Conservation (phyloP, 2,329 filamentous ascomycete species). For the Cladophialophora exuberans region DNA sequence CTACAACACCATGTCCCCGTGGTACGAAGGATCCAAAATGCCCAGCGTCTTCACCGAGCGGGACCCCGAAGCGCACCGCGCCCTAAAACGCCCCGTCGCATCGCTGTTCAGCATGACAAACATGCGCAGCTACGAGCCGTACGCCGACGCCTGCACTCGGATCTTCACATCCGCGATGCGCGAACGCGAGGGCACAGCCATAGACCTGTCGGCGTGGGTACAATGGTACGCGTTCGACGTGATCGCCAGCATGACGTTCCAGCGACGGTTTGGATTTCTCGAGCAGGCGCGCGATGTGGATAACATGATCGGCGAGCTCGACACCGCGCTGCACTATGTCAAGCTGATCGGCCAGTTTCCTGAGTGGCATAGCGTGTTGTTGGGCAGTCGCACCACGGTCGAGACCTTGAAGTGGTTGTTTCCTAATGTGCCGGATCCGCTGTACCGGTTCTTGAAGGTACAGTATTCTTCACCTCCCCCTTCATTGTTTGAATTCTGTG, state of each 20-base stretch:
- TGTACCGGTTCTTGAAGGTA: constrained; percentile 17
- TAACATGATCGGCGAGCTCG: constrained; percentile 20
- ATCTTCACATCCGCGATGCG: constrained; percentile 20
- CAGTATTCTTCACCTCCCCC: too few species aligned
- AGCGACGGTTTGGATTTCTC: constrained; percentile 73
- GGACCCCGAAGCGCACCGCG: constrained; percentile 13
- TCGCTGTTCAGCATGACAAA: constrained; percentile 53
- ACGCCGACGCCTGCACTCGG: constrained; percentile 43
- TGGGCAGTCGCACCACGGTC: constrained; percentile 9
- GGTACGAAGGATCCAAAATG: constrained; percentile 15
- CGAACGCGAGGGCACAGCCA: constrained; percentile 13
- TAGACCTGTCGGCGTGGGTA: constrained; percentile 56
- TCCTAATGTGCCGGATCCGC: constrained; percentile 8
- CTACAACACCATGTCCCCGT: constrained; percentile 11
- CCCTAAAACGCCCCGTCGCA: constrained; percentile 42
- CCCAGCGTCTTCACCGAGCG: constrained; percentile 22
- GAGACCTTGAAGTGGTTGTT: constrained; percentile 3
- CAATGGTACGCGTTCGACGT: constrained; percentile 83
- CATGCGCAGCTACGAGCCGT: constrained; percentile 52
- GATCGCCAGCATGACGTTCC: constrained; percentile 45
- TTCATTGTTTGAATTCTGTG: too few species aligned
- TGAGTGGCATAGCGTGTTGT: constrained; percentile 9
- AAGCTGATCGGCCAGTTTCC: constrained; percentile 22
- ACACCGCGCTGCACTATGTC: constrained; percentile 13
- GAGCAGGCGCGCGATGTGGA: constrained; percentile 75